These are phyloP conservation scores for Sistotremastrum suecicum DNA, from an alignment of 768 basidiomycete species.

Conservation along the genomic window DNA sequence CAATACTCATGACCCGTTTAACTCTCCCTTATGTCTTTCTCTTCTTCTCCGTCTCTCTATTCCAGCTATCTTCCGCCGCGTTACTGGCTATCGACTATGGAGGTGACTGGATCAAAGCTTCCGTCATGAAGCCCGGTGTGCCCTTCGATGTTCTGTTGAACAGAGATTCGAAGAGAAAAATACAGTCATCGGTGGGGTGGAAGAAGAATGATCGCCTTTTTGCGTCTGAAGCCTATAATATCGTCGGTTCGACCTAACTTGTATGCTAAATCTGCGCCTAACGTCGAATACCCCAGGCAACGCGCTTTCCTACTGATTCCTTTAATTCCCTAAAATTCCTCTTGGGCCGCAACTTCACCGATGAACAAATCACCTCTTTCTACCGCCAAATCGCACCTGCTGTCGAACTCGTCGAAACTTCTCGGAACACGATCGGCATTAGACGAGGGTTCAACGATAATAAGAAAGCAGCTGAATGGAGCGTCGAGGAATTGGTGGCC, in stretches of 20 bases:
- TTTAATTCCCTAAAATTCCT: constrained; percentile 79
- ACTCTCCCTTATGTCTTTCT: not conserved
- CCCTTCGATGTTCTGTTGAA: constrained; percentile 95
- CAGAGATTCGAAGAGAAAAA: constrained; percentile 94
- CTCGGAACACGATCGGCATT: constrained; percentile 47
- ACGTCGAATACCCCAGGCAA: constrained; percentile 40
- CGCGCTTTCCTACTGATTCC: constrained; percentile 79
- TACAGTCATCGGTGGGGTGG: constrained; percentile 81
- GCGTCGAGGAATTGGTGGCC: constrained; percentile 79
- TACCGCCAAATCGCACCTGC: constrained; percentile 32
- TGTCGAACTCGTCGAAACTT: constrained; percentile 35
- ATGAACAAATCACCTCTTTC: constrained; percentile 44
- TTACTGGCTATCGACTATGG: constrained; percentile 98
- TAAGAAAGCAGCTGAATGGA: constrained; percentile 40
- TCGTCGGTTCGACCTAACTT: constrained; percentile 38
- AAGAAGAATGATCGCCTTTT: constrained; percentile 84
- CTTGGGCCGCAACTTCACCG: constrained; percentile 53
- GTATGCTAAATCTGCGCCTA: not conserved
- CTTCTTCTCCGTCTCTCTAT: constrained; percentile 16
- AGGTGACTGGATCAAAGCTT: constrained; percentile 93
- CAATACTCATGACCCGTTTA: too few relatives aligned
- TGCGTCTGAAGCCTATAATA: constrained; percentile 75
- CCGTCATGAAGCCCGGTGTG: constrained; percentile 83
- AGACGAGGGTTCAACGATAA: constrained; percentile 36
- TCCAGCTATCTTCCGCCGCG: constrained; percentile 39